Evolutionary conservation across 495 filamentous ascomycete genomes (phyloP).

Genomic region (Penicillium canescens): DNA sequence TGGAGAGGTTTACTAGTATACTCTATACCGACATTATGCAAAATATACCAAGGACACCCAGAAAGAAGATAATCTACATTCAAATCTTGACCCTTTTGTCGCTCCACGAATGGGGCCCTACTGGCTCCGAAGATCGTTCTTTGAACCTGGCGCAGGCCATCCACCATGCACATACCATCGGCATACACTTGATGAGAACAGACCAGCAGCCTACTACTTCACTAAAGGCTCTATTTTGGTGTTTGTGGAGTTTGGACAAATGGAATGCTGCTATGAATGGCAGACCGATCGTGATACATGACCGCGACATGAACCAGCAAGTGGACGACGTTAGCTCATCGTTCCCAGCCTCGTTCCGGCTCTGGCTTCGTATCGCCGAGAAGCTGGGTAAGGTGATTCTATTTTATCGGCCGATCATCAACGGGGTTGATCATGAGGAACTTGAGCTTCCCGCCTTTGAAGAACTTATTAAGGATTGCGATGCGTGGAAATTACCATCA

Average conservation of each 20-base stretch:
- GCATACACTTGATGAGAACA: slow-evolving; percentile 47
- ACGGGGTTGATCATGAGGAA: slow-evolving; percentile 33
- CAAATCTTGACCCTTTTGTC: slow-evolving; percentile 38
- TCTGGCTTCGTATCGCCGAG: slow-evolving; percentile 45
- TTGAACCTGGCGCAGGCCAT: slow-evolving; percentile 34
- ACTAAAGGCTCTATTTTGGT: slow-evolving; percentile 56
- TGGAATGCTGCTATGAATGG: slow-evolving; percentile 58
- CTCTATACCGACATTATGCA: slow-evolving; percentile 22
- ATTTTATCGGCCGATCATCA: slow-evolving; percentile 53
- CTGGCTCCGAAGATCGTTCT: slow-evolving; percentile 35
- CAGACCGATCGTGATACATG: slow-evolving; percentile 61
- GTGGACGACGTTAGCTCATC: slow-evolving; percentile 19
- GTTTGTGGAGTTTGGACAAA: slow-evolving; percentile 62
- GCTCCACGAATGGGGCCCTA: slow-evolving; percentile 31
- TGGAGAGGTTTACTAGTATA: slow-evolving; percentile 24
- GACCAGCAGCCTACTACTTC: slow-evolving; percentile 23
- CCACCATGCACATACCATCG: slow-evolving; percentile 61
- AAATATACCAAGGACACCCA: slow-evolving; percentile 18
- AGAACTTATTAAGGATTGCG: slow-evolving; percentile 39
- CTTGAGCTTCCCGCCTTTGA: slow-evolving; percentile 59
- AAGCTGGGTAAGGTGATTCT: slow-evolving; percentile 59
- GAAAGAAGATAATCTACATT: slow-evolving; percentile 28
- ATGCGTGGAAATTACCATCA: slow-evolving; percentile 8
- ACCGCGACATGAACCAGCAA: slow-evolving; percentile 50
- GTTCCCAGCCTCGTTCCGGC: slow-evolving; percentile 33